A percentile compares a stretch with the other conserved stretches of the same genome.
phyloP scores from a whole-genome alignment of 345 rosid species.

The Gynandropsis gynandra region DNA sequence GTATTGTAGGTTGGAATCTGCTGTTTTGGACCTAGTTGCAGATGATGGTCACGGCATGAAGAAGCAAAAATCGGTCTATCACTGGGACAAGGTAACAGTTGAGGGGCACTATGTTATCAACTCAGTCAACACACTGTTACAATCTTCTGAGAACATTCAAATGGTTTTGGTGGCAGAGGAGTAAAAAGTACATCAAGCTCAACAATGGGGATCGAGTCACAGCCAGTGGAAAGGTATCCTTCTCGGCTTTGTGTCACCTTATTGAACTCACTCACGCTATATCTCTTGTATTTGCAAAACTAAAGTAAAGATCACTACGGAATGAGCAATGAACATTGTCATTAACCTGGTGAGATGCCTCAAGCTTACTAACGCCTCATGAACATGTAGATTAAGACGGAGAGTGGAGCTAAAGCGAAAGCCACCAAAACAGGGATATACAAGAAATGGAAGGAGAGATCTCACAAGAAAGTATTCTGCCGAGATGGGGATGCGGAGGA shows the following conservation, averaged over 20 bases:
- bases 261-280: no score
- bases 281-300: no score
- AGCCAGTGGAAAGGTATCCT: conserved; percentile 99
- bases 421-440: conserved; percentile 72
- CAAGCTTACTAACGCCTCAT: no score
- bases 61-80: conserved; percentile 65
- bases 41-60: conserved; percentile 73
- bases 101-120: neutral
- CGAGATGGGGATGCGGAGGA: conserved; percentile 40
- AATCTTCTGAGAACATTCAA: neutral
- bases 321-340: no score
- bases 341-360: neutral
- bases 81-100: conserved; percentile 91
- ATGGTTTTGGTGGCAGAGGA: conserved; percentile 55
- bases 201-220: conserved; percentile 94
- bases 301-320: no score
- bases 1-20: conserved; percentile 64
- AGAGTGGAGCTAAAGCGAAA: conserved; percentile 79
- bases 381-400: conserved; percentile 63
- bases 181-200: conserved; percentile 89
- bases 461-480: conserved; percentile 51
- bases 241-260: no score
- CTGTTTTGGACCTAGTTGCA: conserved; percentile 92
- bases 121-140: neutral
- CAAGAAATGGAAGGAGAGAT: conserved; percentile 78